Evolutionary conservation across 2,329 filamentous ascomycete genomes (phyloP).

Genomic region (Phaeosphaeriaceae sp.): DNA sequence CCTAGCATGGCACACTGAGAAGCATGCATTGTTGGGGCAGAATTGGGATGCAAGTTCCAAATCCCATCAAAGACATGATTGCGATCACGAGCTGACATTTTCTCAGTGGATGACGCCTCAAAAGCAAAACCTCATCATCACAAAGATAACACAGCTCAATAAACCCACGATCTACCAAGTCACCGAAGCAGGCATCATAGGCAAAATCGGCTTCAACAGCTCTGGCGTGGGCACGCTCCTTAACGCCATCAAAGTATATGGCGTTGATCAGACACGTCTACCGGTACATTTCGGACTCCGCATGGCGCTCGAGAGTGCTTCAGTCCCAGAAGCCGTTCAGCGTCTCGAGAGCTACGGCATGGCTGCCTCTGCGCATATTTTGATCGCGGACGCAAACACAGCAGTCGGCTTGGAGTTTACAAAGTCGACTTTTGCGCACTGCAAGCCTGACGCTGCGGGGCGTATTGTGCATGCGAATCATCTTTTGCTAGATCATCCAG

Average conservation of each 20-base stretch:
- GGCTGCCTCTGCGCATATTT: slow-evolving; percentile 62
- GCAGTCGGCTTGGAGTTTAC: slow-evolving; percentile 60
- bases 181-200: slow-evolving; percentile 68
- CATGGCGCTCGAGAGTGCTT: slow-evolving; percentile 60
- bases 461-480: slow-evolving; percentile 56
- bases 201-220: slow-evolving; percentile 71
- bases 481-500: slow-evolving; percentile 47
- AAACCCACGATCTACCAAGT: slow-evolving; percentile 62
- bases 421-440: slow-evolving; percentile 43
- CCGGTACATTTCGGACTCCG: slow-evolving; percentile 69
- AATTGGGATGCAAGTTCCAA: slow-evolving; percentile 61
- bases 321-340: slow-evolving; percentile 55
- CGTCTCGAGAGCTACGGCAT: slow-evolving; percentile 57
- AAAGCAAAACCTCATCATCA: slow-evolving; percentile 57
- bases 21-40: slow-evolving; percentile 57
- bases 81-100: not conserved
- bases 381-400: slow-evolving; percentile 58
- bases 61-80: not conserved
- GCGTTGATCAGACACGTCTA: slow-evolving; percentile 59
- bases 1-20: slow-evolving; percentile 53
- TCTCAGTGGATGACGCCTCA: slow-evolving; percentile 61
- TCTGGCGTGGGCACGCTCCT: slow-evolving; percentile 65
- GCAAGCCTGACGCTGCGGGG: slow-evolving; percentile 39
- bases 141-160: slow-evolving; percentile 52
- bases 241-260: slow-evolving; percentile 67